A percentile compares a stretch with the other conserved stretches of the same genome.
Conservation (phyloP, 208 protist species). For the Tritrichomonas musculus region DNA sequence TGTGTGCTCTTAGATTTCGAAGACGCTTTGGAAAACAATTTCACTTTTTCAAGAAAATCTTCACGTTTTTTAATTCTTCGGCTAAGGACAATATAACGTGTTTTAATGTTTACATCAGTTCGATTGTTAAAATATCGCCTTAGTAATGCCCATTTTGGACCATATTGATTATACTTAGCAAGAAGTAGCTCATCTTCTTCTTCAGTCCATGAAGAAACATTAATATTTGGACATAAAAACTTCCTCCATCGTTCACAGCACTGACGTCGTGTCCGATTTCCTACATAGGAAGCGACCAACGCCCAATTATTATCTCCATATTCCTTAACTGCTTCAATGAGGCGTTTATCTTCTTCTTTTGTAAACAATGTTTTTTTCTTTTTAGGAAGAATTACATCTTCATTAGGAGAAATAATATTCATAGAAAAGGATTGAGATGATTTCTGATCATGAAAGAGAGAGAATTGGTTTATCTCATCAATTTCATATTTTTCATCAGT, state of each 20-base stretch:
- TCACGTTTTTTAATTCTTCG: too few species aligned
- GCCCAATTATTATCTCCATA: neutral
- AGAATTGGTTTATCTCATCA: too few species aligned
- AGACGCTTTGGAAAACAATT: too few species aligned
- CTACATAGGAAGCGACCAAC: neutral
- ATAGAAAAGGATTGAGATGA: too few species aligned
- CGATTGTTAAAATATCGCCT: neutral
- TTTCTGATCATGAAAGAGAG: too few species aligned
- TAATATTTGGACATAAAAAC: neutral
- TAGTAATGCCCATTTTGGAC: neutral
- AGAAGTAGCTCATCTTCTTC: neutral
- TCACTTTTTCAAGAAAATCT: too few species aligned
- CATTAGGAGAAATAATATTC: too few species aligned
- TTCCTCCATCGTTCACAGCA: neutral
- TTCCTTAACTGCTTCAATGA: neutral
- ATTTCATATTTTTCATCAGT: too few species aligned
- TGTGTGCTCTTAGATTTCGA: too few species aligned
- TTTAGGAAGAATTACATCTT: too few species aligned
- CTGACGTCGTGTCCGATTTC: neutral
- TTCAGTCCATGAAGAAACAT: neutral
- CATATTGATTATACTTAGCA: neutral
- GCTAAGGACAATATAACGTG: too few species aligned
- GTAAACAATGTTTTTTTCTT: neutral
- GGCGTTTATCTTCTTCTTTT: neutral
- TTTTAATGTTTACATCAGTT: slow-evolving; percentile 12